Evolutionary conservation across 139 green algal genomes (phyloP).

Genomic region (Desmodesmus armatus): DNA sequence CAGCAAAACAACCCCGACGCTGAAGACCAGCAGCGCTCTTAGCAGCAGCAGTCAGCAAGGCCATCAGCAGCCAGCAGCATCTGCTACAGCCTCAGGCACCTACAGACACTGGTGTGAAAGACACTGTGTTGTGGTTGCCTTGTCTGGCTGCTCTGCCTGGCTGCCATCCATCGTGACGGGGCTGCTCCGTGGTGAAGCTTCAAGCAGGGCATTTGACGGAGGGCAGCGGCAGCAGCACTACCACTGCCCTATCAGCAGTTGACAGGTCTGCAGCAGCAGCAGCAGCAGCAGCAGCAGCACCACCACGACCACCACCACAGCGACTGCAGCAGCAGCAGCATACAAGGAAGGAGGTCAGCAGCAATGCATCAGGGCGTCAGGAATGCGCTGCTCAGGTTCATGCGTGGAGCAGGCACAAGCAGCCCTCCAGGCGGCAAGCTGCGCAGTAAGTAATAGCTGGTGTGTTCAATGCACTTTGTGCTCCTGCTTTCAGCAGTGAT

Average conservation of each 20-base stretch:
- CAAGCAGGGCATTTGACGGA: too few relatives aligned
- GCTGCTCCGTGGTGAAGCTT: too few relatives aligned
- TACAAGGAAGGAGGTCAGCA: too few relatives aligned
- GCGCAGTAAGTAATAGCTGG: background rate
- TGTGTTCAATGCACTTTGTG: background rate
- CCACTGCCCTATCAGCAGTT: too few relatives aligned
- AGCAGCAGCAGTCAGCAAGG: background rate
- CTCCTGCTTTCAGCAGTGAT: too few relatives aligned
- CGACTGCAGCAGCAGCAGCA: background rate
- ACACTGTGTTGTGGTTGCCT: too few relatives aligned
- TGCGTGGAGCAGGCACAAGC: background rate
- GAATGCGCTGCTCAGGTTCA: background rate
- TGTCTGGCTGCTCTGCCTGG: too few relatives aligned
- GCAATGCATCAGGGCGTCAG: background rate
- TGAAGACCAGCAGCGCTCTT: constrained; percentile 25
- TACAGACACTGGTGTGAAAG: background rate
- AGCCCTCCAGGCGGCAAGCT: too few relatives aligned
- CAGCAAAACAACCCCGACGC: background rate
- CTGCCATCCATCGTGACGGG: too few relatives aligned
- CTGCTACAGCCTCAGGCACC: background rate
- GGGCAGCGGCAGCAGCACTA: background rate
- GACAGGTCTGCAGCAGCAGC: background rate
- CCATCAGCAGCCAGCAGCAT: background rate
- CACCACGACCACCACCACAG: background rate
- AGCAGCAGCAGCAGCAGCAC: background rate